Percentiles rank a stretch among this genome's conserved stretches.
These are phyloP conservation scores for Sporisorium iseilematis-ciliati DNA, from an alignment of 1,284 basidiomycete genomes.

Conservation along the genomic window DNA sequence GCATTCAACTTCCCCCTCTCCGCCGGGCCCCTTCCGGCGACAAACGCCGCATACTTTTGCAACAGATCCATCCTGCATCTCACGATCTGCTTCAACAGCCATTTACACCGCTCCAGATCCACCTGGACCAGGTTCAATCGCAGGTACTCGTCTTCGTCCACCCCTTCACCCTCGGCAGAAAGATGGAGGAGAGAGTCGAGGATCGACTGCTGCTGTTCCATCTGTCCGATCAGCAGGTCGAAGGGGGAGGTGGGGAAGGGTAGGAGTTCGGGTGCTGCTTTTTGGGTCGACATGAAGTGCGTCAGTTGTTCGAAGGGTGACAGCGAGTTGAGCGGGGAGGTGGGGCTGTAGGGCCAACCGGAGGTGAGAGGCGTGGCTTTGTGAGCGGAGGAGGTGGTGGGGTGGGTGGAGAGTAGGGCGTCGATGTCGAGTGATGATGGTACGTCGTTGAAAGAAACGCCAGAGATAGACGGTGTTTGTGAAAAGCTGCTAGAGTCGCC, in stretches of 20 bases:
- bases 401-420: conserved; percentile 13
- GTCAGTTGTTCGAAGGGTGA: conserved; percentile 37
- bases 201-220: conserved; percentile 61
- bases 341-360: conserved; percentile 28
- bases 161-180: not conserved
- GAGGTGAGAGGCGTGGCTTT: not conserved
- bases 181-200: conserved; percentile 49
- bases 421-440: conserved; percentile 39
- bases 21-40: conserved; percentile 13
- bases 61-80: conserved; percentile 55
- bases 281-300: conserved; percentile 31
- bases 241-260: conserved; percentile 39
- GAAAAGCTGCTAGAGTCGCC: conserved; percentile 6
- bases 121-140: conserved; percentile 65
- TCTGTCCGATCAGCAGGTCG: conserved; percentile 35
- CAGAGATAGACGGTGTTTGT: conserved; percentile 6
- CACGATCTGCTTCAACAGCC: conserved; percentile 62
- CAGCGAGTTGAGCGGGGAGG: conserved; percentile 9
- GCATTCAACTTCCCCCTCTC: conserved; percentile 49
- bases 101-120: conserved; percentile 64
- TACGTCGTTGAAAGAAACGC: conserved; percentile 12
- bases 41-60: conserved; percentile 51
- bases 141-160: conserved; percentile 64
- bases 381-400: not conserved
- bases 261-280: conserved; percentile 37